Conservation (phyloP, 1,284 basidiomycete genomes). For the Boletellus sp. region DNA sequence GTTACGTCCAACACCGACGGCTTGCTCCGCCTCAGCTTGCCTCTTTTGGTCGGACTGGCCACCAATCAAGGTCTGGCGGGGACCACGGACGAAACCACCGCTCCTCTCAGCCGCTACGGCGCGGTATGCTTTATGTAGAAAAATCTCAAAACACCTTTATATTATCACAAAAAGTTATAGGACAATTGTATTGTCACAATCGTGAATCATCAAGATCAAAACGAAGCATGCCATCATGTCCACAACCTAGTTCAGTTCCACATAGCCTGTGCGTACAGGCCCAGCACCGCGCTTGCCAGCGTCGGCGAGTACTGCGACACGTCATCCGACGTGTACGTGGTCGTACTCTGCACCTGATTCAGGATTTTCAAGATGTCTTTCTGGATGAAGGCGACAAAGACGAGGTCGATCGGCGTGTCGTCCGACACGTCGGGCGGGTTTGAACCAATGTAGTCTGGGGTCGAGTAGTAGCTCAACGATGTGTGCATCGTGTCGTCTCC, state of each 20-base stretch:
- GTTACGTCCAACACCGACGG: too few relatives aligned
- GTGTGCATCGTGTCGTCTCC: conserved; percentile 67
- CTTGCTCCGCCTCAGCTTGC: too few relatives aligned
- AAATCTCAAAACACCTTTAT: too few relatives aligned
- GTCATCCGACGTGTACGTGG: conserved; percentile 50
- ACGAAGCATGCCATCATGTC: too few relatives aligned
- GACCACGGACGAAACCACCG: too few relatives aligned
- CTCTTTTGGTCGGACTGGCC: too few relatives aligned
- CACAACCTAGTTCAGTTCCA: conserved; percentile 45
- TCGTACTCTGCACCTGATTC: conserved; percentile 51
- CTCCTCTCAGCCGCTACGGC: too few relatives aligned
- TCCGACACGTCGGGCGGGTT: conserved; percentile 46
- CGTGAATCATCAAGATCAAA: too few relatives aligned
- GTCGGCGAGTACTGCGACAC: conserved; percentile 50
- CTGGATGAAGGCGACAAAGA: conserved; percentile 68
- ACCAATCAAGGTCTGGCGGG: too few relatives aligned
- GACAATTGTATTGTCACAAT: too few relatives aligned
- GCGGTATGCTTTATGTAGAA: too few relatives aligned
- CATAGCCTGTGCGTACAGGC: conserved; percentile 53
- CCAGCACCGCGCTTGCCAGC: conserved; percentile 49
- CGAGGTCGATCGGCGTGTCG: conserved; percentile 57
- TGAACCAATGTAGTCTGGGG: conserved; percentile 60
- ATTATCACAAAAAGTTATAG: too few relatives aligned
- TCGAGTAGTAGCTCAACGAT: conserved; percentile 51
- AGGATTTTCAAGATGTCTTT: conserved; percentile 48